Conservation (phyloP, 2,329 filamentous ascomycete genomes). For the Diaporthe destruens region DNA sequence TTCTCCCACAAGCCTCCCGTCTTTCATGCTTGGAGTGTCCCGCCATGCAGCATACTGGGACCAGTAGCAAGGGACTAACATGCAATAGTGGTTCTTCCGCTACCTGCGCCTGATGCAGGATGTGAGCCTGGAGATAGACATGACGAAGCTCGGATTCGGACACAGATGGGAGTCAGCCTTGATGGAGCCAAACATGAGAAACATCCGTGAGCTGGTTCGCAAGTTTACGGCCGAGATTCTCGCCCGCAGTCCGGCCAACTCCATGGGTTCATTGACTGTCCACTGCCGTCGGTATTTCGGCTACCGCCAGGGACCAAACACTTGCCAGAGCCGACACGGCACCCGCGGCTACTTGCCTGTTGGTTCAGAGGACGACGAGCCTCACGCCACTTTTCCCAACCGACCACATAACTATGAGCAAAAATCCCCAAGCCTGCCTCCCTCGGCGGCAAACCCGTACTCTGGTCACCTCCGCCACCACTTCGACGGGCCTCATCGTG, state of each 20-base stretch:
- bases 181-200: conserved; percentile 46
- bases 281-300: conserved; percentile 54
- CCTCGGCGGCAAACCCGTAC: conserved; percentile 37
- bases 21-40: too few relatives aligned
- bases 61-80: too few relatives aligned
- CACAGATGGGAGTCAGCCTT: conserved; percentile 44
- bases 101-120: conserved; percentile 54
- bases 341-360: conserved; percentile 6
- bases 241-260: conserved; percentile 45
- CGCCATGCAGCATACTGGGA: too few relatives aligned
- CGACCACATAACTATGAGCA: conserved; percentile 27
- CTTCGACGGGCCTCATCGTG: conserved; percentile 17
- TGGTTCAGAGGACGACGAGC: neutral
- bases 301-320: conserved; percentile 36
- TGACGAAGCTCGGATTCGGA: conserved; percentile 54
- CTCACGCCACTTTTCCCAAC: neutral
- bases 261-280: conserved; percentile 50
- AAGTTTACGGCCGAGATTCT: conserved; percentile 46
- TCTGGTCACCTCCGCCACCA: conserved; percentile 40
- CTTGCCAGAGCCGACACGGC: neutral
- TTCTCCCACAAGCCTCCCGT: too few relatives aligned
- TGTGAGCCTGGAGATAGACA: conserved; percentile 57
- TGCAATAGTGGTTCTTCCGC: conserved; percentile 48
- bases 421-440: conserved; percentile 35
- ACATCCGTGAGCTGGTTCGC: conserved; percentile 47